These are phyloP conservation scores for Macadamia integrifolia DNA, from an alignment of 164 flowering plant genomes.

Conservation along the genomic window DNA sequence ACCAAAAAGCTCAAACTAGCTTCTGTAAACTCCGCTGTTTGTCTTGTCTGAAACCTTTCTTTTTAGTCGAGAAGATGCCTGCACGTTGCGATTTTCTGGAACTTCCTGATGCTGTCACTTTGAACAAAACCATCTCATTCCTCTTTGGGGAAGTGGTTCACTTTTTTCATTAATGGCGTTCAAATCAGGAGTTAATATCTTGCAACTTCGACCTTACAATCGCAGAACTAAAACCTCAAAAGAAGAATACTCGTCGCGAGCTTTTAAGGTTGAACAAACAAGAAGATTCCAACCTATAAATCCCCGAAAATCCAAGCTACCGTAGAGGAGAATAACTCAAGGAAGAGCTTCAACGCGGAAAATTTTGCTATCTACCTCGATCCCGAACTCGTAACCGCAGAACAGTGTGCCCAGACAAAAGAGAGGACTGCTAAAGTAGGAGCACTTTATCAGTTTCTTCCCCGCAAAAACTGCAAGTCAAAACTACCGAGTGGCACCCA, in stretches of 20 bases:
- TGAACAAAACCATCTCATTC: constrained; percentile 1
- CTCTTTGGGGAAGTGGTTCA: not conserved
- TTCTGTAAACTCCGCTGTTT: not conserved
- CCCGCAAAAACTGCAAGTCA: not conserved
- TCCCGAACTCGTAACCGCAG: not conserved
- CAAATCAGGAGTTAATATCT: not conserved
- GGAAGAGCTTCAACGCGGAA: not conserved
- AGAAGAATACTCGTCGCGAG: not conserved
- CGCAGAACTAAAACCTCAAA: not conserved
- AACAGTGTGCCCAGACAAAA: not conserved
- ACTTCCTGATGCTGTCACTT: not conserved
- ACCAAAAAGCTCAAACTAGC: constrained; percentile 17
- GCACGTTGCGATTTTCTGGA: not conserved
- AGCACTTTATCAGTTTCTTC: not conserved
- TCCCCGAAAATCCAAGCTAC: not conserved
- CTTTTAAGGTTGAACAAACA: not conserved
- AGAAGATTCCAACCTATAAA: not conserved
- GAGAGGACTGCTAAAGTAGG: not conserved
- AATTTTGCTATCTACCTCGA: not conserved
- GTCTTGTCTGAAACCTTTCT: not conserved
- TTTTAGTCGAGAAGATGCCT: constrained; percentile 2
- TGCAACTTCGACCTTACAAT: not conserved
- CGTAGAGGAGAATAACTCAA: not conserved
- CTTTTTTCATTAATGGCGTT: not conserved
- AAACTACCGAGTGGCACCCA: not conserved